These are phyloP conservation scores for Nicotiana tomentosiformis DNA, from an alignment of 257 asterid genomes.

Conservation along the genomic window DNA sequence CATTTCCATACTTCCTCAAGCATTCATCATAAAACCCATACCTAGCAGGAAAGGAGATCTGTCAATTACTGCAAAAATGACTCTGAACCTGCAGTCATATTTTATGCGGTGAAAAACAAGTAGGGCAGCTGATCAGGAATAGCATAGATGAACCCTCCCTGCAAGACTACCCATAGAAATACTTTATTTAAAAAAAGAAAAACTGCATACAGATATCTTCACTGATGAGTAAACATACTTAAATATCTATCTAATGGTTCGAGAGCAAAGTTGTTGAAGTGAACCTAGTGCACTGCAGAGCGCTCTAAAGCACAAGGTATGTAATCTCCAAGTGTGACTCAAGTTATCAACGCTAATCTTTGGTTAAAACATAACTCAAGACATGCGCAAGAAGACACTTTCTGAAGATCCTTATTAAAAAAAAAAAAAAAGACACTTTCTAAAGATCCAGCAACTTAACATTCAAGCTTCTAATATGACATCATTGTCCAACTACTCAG, in stretches of 20 bases:
- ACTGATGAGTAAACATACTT: neutral
- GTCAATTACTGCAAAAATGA: conserved; percentile 13
- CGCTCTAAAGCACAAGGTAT: neutral
- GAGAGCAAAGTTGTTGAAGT: neutral
- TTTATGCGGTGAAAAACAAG: neutral
- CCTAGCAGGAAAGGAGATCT: conserved; percentile 36
- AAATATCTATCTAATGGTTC: neutral
- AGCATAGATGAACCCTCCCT: neutral
- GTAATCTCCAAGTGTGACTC: neutral
- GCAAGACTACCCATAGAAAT: neutral
- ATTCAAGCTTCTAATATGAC: neutral
- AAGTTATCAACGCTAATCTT: neutral
- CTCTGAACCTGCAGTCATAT: neutral
- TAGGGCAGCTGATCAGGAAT: neutral
- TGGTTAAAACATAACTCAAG: neutral
- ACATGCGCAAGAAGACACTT: neutral
- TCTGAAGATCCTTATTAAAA: too few relatives aligned
- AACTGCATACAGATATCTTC: neutral
- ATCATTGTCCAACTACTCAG: neutral
- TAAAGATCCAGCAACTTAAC: neutral
- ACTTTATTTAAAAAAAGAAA: neutral
- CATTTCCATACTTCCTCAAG: conserved; percentile 97
- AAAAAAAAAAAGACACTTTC: neutral
- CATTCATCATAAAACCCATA: conserved; percentile 97
- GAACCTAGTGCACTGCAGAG: neutral